phyloP scores from a whole-genome alignment of 352 stramenopile species.

The Saprolegnia parasitica region DNA sequence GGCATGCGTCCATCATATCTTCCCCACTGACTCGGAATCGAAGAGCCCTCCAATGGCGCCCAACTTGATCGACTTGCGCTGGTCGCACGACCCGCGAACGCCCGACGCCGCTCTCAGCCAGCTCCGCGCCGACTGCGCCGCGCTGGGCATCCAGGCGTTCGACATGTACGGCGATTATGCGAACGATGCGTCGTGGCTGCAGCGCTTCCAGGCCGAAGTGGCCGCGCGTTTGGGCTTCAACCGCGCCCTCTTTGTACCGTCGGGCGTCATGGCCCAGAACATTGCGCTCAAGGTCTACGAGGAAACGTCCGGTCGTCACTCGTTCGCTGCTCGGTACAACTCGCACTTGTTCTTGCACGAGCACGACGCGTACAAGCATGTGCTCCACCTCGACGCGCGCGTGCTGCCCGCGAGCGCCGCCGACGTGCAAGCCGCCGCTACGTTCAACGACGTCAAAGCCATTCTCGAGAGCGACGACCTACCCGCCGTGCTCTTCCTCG shows the following conservation, averaged over 20 bases:
- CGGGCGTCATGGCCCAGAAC: slow-evolving; percentile 34
- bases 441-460: slow-evolving; percentile 28
- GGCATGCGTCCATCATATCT: too few species aligned
- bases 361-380: slow-evolving; percentile 40
- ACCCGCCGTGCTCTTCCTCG: slow-evolving; percentile 35
- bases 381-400: slow-evolving; percentile 43
- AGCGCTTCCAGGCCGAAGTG: slow-evolving; percentile 32
- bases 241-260: slow-evolving; percentile 32
- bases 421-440: slow-evolving; percentile 24
- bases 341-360: slow-evolving; percentile 57
- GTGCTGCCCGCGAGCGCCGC: slow-evolving; percentile 30
- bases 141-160: slow-evolving; percentile 8
- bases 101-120: neutral
- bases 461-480: slow-evolving; percentile 6
- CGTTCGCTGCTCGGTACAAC: slow-evolving; percentile 51
- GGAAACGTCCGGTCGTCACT: neutral
- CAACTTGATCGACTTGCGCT: slow-evolving; percentile 8
- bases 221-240: slow-evolving; percentile 30
- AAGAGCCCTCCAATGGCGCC: neutral
- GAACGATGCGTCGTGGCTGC: slow-evolving; percentile 12
- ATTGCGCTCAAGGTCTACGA: slow-evolving; percentile 30
- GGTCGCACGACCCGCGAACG: slow-evolving; percentile 4
- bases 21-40: too few species aligned
- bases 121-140: slow-evolving; percentile 1
- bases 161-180: slow-evolving; percentile 34